Evolutionary conservation across 2,329 filamentous ascomycete genomes (phyloP).

Genomic region (Aquanectria penicillioides): DNA sequence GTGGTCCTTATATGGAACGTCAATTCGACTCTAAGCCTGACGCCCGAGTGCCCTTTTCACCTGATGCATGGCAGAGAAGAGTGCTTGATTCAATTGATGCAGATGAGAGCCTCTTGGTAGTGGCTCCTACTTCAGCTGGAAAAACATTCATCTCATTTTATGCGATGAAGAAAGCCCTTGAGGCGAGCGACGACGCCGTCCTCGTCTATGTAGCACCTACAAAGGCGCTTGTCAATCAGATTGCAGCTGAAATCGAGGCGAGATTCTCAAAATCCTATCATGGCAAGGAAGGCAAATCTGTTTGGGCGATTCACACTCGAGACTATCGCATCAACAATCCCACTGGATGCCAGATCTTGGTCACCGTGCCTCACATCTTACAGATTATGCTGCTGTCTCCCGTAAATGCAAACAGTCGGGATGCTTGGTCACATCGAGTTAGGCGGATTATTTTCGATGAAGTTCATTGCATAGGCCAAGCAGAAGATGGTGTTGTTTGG

Average conservation of each 20-base stretch:
- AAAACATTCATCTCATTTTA: conserved; percentile 90
- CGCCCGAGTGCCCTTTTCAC: conserved; percentile 74
- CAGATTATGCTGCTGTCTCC: conserved; percentile 80
- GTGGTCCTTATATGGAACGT: conserved; percentile 80
- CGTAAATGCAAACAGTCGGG: conserved; percentile 65
- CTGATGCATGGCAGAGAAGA: conserved; percentile 79
- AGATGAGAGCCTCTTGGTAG: conserved; percentile 76
- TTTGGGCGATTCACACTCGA: conserved; percentile 83
- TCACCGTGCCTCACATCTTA: conserved; percentile 81
- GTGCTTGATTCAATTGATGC: conserved; percentile 79
- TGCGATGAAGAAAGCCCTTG: conserved; percentile 80
- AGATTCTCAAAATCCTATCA: conserved; percentile 75
- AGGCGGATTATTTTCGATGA: conserved; percentile 86
- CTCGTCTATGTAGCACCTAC: conserved; percentile 84
- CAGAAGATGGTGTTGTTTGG: conserved; percentile 81
- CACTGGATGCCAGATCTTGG: conserved; percentile 76
- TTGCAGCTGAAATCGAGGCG: conserved; percentile 80
- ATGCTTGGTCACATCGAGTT: conserved; percentile 72
- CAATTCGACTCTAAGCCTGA: conserved; percentile 76
- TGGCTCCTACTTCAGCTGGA: conserved; percentile 81
- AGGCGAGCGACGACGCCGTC: conserved; percentile 74
- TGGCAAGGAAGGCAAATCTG: conserved; percentile 68
- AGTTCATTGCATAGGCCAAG: conserved; percentile 81
- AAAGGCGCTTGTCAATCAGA: conserved; percentile 85
- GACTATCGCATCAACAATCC: conserved; percentile 81